Evolutionary conservation across 208 protist species (phyloP).

Genomic region (Leishmania arabica): DNA sequence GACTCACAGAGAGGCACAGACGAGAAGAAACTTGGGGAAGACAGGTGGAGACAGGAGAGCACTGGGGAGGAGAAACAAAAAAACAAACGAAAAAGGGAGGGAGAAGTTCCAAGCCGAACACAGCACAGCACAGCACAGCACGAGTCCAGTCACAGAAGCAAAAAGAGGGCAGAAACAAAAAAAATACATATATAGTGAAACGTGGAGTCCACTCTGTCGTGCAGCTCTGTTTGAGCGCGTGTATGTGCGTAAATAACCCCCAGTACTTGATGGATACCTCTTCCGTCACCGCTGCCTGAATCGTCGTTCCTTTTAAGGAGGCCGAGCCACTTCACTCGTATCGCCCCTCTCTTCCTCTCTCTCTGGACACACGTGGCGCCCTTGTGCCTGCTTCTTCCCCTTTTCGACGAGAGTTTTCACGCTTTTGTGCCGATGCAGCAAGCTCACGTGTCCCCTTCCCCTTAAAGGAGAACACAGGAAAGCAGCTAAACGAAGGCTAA

Average conservation of each 20-base stretch:
- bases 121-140: neutral
- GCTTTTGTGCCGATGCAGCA: neutral
- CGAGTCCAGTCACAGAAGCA: neutral
- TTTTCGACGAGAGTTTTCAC: neutral
- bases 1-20: neutral
- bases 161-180: neutral
- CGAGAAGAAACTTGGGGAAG: neutral
- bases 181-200: neutral
- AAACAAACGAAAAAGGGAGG: conserved; percentile 1
- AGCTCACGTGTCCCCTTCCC: neutral
- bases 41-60: neutral
- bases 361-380: neutral
- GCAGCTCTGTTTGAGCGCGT: neutral
- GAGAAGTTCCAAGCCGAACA: neutral
- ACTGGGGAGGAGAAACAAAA: neutral
- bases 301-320: neutral
- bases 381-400: neutral
- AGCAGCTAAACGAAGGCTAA: conserved; percentile 1
- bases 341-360: neutral
- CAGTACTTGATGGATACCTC: neutral
- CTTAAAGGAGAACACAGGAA: neutral
- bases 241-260: neutral
- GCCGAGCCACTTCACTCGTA: neutral
- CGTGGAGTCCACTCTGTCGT: neutral
- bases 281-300: neutral